Percentiles rank a stretch among this genome's conserved stretches.
Conservation (phyloP, 148 eudicot species). For the Hydrangea macrophylla region DNA sequence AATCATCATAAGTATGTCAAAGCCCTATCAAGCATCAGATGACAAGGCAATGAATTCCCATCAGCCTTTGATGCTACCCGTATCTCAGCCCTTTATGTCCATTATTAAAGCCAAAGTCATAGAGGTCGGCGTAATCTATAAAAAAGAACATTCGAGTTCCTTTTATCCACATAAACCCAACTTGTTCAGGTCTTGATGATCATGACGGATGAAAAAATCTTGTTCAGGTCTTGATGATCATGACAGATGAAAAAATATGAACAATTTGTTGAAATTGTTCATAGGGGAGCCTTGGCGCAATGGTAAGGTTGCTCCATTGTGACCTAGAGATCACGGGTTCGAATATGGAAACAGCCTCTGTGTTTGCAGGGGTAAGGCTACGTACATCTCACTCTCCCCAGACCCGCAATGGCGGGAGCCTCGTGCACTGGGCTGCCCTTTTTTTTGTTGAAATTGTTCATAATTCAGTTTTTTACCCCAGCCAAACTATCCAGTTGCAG, state of each 20-base stretch:
- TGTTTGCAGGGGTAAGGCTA: no score
- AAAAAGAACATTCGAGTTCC: neutral
- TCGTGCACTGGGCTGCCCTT: no score
- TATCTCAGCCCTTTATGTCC: neutral
- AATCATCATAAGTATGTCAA: neutral
- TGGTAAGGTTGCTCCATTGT: no score
- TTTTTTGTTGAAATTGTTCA: no score
- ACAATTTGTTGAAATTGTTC: no score
- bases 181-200: neutral
- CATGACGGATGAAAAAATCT: neutral
- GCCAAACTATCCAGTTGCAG: neutral
- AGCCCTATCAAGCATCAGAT: neutral
- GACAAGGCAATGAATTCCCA: neutral
- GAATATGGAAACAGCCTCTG: no score
- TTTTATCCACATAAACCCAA: neutral
- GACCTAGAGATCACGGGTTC: no score
- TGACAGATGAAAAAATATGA: no score
- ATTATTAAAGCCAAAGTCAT: neutral
- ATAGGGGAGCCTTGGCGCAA: no score
- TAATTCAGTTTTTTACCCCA: no score
- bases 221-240: neutral
- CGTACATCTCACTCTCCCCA: no score
- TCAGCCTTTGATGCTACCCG: neutral
- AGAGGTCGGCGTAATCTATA: neutral
- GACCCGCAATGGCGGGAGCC: no score